Conservation (phyloP, 306 rosid species). For the Pyrus betulifolia region DNA sequence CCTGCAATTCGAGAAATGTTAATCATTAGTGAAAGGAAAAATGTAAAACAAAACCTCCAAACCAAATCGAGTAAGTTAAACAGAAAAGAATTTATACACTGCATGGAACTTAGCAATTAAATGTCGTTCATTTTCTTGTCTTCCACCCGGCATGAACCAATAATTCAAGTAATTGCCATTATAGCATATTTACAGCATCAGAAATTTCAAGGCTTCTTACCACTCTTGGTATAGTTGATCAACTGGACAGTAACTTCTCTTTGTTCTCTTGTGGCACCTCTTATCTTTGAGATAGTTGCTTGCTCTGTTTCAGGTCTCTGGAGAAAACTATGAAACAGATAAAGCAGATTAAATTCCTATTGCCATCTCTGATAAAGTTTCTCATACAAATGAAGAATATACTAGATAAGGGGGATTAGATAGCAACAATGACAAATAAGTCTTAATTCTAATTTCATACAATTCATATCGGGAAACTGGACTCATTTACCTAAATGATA, state of each 20-base stretch:
- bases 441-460: background rate
- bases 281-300: conserved; percentile 47
- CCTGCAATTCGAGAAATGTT: conserved; percentile 42
- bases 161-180: background rate
- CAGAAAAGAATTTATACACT: background rate
- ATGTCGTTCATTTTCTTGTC: background rate
- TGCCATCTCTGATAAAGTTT: background rate
- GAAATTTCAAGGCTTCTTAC: conserved; percentile 26
- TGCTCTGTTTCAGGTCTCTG: conserved; percentile 92
- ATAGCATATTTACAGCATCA: background rate
- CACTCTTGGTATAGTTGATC: conserved; percentile 90
- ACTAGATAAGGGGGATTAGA: background rate
- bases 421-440: background rate
- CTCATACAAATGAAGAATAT: background rate
- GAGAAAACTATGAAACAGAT: conserved; percentile 61
- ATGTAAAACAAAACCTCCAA: background rate
- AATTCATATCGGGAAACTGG: background rate
- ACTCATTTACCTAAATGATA: background rate
- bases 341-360: conserved; percentile 12
- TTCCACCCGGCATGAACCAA: background rate
- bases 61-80: background rate
- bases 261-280: conserved; percentile 77
- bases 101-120: background rate
- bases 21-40: background rate
- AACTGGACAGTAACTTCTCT: conserved; percentile 88